Evolutionary conservation across 768 basidiomycete genomes (phyloP).

Genomic region (Boletus sp.): DNA sequence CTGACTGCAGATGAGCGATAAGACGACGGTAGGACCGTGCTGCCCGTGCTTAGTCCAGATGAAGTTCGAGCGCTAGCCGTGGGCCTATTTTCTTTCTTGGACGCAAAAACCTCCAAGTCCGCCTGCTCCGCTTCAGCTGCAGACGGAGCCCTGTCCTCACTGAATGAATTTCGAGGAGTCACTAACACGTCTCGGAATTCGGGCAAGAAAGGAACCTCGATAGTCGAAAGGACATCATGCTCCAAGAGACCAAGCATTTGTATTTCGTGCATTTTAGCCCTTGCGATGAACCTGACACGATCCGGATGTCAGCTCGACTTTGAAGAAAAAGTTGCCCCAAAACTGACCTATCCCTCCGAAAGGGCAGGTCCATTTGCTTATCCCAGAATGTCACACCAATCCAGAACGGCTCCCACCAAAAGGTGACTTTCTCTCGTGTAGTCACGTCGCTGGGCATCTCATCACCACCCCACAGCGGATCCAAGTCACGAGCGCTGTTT

Average conservation of each 20-base stretch:
- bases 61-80: constrained; percentile 35
- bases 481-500: constrained; percentile 45
- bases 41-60: constrained; percentile 38
- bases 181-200: constrained; percentile 35
- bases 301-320: not conserved
- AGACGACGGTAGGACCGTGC: constrained; percentile 35
- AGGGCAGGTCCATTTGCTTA: constrained; percentile 79
- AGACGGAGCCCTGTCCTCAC: constrained; percentile 37
- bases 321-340: not conserved
- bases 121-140: constrained; percentile 67
- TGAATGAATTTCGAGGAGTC: constrained; percentile 32
- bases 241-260: constrained; percentile 92
- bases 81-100: constrained; percentile 39
- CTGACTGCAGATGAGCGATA: constrained; percentile 30
- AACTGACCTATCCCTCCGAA: constrained; percentile 67
- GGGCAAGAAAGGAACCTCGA: constrained; percentile 78
- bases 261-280: constrained; percentile 97
- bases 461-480: constrained; percentile 76
- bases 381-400: constrained; percentile 83
- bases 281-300: constrained; percentile 72
- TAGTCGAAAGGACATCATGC: constrained; percentile 85
- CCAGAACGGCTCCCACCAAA: constrained; percentile 94
- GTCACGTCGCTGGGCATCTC: constrained; percentile 39
- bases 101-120: constrained; percentile 65
- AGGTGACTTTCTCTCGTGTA: constrained; percentile 48